Base-by-base conservation (phyloP, 305 asterid genomes). In the Fraxinus floribunda region DNA sequence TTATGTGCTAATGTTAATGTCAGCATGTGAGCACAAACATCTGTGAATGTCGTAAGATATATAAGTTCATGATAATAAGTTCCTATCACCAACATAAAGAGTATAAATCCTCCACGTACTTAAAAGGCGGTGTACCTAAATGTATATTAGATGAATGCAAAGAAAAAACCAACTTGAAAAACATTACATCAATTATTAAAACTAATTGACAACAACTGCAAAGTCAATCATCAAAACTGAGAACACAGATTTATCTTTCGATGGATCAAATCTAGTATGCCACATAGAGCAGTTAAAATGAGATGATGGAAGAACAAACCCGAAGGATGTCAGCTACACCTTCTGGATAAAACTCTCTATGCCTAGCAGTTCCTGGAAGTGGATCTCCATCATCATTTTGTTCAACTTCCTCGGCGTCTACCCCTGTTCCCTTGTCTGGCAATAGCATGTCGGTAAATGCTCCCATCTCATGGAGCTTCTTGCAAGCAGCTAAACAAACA, bases 391-490 rank as follows among this genome's bases (percentile, higher is more conserved):
- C 99, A 81, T 89, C 98, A 89, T 81, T 94, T 83, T 93, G 92
- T 84, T 97, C 99, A 82, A 79, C 92, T 81, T 94, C 94, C 68
- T 97, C 97, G 9, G 84, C 79, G 81, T 91, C 96, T 68, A 79
- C 95, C 78, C 92, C 97, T 73, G 87, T 87, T 86, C 98, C 99
- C 92, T 94, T 97, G 89, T 97, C 99, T 36, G 99, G 99, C 89
- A 97, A 89, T 78, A 97, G 93, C 99, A 97, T 94, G 86, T 97
- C 99, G 22, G 99, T 94, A 89, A 97, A 94, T 81, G 99, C 98
- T 73, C 99, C 99, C 99, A 94, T 93, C 90, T 97, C 98, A 82
- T 97, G 99, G 72, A 97, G 97, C 90, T 97, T 97, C 92, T 94
- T 97, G 93, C 99, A 97, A 88, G 98, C 99, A 89, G 93, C 94